phyloP scores from a whole-genome alignment of 306 rosid genomes.

The Psophocarpus tetragonolobus region DNA sequence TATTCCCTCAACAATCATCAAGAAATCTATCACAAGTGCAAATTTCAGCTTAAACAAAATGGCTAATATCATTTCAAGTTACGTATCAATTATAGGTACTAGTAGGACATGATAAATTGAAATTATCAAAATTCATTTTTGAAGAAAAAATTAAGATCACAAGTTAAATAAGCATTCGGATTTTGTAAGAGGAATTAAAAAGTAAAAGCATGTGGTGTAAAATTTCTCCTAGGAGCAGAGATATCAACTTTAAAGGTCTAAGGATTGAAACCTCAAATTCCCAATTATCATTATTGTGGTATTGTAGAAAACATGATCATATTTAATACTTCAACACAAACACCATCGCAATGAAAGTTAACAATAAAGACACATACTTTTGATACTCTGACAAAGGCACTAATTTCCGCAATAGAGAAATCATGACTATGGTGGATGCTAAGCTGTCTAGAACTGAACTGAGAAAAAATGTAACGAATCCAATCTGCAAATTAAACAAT shows the following conservation, averaged over 20 bases:
- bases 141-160: background rate
- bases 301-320: constrained; percentile 14
- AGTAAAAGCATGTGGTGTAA: background rate
- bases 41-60: constrained; percentile 16
- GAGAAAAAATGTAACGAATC: constrained; percentile 79
- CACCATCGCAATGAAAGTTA: background rate
- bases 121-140: background rate
- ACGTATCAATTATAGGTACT: background rate
- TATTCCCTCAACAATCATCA: background rate
- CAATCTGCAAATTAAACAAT: constrained; percentile 60
- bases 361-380: constrained; percentile 52
- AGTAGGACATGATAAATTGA: background rate
- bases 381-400: constrained; percentile 86
- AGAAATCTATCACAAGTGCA: background rate
- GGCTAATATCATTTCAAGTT: background rate
- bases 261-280: background rate
- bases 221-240: constrained; percentile 2
- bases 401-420: constrained; percentile 80
- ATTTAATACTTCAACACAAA: background rate
- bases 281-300: constrained; percentile 1
- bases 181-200: background rate
- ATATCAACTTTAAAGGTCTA: constrained; percentile 17
- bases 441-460: constrained; percentile 87
- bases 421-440: constrained; percentile 92
- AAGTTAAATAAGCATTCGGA: background rate